phyloP scores from a whole-genome alignment of 306 rosid species.

The Inga oerstediana region DNA sequence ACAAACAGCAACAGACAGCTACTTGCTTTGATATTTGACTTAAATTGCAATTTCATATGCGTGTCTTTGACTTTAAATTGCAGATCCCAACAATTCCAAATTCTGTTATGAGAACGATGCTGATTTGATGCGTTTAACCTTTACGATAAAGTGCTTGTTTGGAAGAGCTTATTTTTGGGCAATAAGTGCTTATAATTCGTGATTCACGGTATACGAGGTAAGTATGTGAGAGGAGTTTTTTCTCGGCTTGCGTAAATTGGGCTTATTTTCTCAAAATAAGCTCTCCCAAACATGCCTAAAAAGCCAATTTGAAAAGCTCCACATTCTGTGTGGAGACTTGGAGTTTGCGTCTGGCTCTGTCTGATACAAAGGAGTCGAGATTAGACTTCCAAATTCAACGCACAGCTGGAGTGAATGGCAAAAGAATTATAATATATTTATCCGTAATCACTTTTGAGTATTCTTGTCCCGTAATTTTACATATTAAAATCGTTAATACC shows the following conservation, averaged over 20 bases:
- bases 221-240: too few relatives aligned
- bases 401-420: background rate
- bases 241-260: too few relatives aligned
- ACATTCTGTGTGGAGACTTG: background rate
- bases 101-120: background rate
- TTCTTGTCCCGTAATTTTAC: background rate
- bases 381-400: background rate
- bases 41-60: background rate
- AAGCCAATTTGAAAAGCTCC: background rate
- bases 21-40: conserved; percentile 35
- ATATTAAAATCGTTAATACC: background rate
- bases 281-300: too few relatives aligned
- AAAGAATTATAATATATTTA: background rate
- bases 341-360: background rate
- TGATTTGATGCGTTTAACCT: background rate
- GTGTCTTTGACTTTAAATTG: background rate
- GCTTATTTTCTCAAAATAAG: too few relatives aligned
- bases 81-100: background rate
- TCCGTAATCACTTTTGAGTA: background rate
- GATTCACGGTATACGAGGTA: too few relatives aligned
- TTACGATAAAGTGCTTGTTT: too few relatives aligned
- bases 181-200: too few relatives aligned
- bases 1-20: conserved; percentile 14
- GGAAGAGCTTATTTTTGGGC: too few relatives aligned
- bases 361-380: background rate